Base-by-base conservation (phyloP, 176 grass and related monocot species). In the Bromus sterilis region DNA sequence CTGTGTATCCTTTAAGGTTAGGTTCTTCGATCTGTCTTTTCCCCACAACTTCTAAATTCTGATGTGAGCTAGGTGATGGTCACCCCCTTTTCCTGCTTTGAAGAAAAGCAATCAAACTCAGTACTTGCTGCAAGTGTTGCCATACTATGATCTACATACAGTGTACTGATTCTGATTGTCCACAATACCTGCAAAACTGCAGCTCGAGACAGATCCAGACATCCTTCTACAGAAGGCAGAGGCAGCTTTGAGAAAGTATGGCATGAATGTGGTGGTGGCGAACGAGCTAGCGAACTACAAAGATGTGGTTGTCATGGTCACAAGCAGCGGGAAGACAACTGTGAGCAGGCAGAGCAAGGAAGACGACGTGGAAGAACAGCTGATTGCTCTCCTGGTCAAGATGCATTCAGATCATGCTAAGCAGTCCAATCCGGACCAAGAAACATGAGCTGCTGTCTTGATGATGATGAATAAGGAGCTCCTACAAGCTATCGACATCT, bases 1-100 rank as follows among this genome's bases (percentile, higher is more conserved):
- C 87, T 98, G 92, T 81, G 79, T 94, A 66, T 98, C 95, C 30
- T 98, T 98, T 75, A 98, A 98, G 92, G 95, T 97, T 56, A 35
- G 78, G 18, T 32, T 30, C 0, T 73, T 31, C 2, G 15, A 31
- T 49, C 9, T 31, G 29, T 31, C 25, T 16, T 43, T 21, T 31
- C 30, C 2, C 1, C 1, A 9, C 31, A 29, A 31, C 40, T 46
- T 56, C 4, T 51, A 68, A 5, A 68, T 56, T 68, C 33, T 24
- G 55, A 2, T 31, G 15, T 10, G 21, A 55, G 14, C 35, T 51
- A 51, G 46, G 1, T 36, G 43, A 23, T 81, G 36, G 21, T 26
- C 3, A 66, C 33, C 2, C 34, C 55, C 2, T 58, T 77, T 77
- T 11, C 2, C 2, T 70, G 41, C 51, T 48, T 6, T n/a, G 0